phyloP scores from a whole-genome alignment of 2,329 filamentous ascomycete genomes.

The Diaporthe humulicola region DNA sequence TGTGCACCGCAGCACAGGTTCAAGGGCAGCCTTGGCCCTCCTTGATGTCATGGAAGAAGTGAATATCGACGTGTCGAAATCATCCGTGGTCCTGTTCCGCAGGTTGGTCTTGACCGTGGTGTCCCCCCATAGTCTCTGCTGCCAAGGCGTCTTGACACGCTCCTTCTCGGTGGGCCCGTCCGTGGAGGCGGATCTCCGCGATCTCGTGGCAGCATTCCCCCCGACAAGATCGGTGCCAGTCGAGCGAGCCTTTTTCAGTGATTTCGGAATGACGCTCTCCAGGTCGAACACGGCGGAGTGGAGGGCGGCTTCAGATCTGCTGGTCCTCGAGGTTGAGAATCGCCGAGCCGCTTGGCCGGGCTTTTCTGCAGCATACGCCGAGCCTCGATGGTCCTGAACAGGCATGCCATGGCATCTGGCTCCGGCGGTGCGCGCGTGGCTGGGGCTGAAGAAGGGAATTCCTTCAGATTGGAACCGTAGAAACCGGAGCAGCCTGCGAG shows the following conservation, averaged over 20 bases:
- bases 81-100: conserved; percentile 35
- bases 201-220: conserved; percentile 34
- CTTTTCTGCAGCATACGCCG: not conserved
- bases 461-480: conserved; percentile 78
- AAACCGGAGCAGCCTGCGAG: conserved; percentile 75
- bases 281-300: conserved; percentile 44
- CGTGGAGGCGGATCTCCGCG: conserved; percentile 47
- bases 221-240: conserved; percentile 20
- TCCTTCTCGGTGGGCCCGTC: conserved; percentile 42
- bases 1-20: conserved; percentile 90
- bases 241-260: conserved; percentile 38
- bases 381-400: not conserved
- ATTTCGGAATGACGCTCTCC: conserved; percentile 46
- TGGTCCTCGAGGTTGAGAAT: conserved; percentile 28
- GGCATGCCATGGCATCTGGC: conserved; percentile 1
- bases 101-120: conserved; percentile 49
- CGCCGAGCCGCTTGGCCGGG: not conserved
- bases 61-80: conserved; percentile 71
- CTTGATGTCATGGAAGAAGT: conserved; percentile 75
- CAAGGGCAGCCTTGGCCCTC: conserved; percentile 82
- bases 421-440: conserved; percentile 44
- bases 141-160: conserved; percentile 55
- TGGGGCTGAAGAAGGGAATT: conserved; percentile 63
- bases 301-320: conserved; percentile 28
- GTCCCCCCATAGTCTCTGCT: conserved; percentile 63